phyloP scores from a whole-genome alignment of 2,329 filamentous ascomycete genomes.

The Colletotrichum tamarilloi region DNA sequence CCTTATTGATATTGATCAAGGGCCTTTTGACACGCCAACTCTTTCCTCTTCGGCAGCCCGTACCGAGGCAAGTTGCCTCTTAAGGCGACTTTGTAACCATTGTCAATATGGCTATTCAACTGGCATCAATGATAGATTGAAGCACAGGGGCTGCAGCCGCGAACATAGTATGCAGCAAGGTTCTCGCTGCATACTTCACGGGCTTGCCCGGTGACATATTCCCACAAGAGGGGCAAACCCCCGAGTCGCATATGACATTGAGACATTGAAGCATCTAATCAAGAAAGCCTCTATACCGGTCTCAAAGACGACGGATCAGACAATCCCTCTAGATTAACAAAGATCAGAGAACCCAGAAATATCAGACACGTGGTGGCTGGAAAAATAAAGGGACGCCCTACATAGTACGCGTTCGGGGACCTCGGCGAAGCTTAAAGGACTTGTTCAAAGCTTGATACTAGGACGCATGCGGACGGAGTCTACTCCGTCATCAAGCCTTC shows the following conservation, averaged over 20 bases:
- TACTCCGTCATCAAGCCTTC: neutral
- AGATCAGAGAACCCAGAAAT: neutral
- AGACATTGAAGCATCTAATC: neutral
- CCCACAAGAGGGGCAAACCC: neutral
- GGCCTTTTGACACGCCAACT: neutral
- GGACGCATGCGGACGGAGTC: slow-evolving; percentile 8
- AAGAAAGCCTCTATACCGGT: neutral
- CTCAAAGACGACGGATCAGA: neutral
- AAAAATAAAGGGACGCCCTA: neutral
- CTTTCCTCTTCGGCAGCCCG: neutral
- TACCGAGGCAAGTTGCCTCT: neutral
- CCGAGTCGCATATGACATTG: neutral
- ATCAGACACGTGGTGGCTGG: slow-evolving; percentile 9
- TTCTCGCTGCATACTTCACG: neutral
- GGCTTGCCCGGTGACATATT: neutral
- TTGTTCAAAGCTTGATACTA: neutral
- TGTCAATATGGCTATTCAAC: neutral
- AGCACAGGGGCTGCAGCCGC: neutral
- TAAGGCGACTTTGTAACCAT: neutral
- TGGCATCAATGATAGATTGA: neutral
- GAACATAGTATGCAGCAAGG: neutral
- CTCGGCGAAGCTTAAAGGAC: neutral
- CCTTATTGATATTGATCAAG: neutral
- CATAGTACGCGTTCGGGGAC: slow-evolving; percentile 7
- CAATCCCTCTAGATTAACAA: neutral